These are phyloP conservation scores for Botrytis porri DNA, from an alignment of 2,329 filamentous ascomycete genomes.

Conservation along the genomic window DNA sequence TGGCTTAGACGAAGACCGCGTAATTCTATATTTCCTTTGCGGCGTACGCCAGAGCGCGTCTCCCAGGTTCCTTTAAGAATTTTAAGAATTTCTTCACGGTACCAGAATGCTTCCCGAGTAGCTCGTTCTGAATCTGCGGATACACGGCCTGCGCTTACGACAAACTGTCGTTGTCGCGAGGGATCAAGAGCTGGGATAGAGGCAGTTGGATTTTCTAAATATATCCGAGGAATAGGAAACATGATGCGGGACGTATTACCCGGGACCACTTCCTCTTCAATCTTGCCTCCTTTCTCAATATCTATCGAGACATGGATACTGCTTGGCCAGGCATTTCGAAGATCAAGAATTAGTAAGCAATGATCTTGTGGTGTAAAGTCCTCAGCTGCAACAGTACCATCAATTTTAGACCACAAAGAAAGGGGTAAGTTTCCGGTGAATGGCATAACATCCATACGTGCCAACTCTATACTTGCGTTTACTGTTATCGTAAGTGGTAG, in stretches of 20 bases:
- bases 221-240: constrained; percentile 71
- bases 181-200: constrained; percentile 78
- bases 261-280: constrained; percentile 56
- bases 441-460: constrained; percentile 74
- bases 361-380: constrained; percentile 57
- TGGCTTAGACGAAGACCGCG: constrained; percentile 69
- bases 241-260: constrained; percentile 72
- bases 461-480: constrained; percentile 83
- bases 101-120: constrained; percentile 86
- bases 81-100: constrained; percentile 75
- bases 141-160: constrained; percentile 77
- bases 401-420: constrained; percentile 52
- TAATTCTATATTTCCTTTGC: constrained; percentile 70
- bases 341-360: constrained; percentile 76
- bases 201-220: constrained; percentile 72
- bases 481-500: constrained; percentile 84
- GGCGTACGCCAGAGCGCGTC: constrained; percentile 47
- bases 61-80: constrained; percentile 70
- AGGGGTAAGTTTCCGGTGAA: constrained; percentile 64
- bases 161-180: constrained; percentile 84
- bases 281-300: constrained; percentile 29
- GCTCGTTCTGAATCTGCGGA: constrained; percentile 76
- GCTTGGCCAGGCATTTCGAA: constrained; percentile 87
- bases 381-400: constrained; percentile 31
- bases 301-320: constrained; percentile 66